Percentiles rank a stretch among this genome's conserved stretches.
These are phyloP conservation scores for Strobilomyces dryophilus DNA, from an alignment of 768 basidiomycete species.

Conservation along the genomic window DNA sequence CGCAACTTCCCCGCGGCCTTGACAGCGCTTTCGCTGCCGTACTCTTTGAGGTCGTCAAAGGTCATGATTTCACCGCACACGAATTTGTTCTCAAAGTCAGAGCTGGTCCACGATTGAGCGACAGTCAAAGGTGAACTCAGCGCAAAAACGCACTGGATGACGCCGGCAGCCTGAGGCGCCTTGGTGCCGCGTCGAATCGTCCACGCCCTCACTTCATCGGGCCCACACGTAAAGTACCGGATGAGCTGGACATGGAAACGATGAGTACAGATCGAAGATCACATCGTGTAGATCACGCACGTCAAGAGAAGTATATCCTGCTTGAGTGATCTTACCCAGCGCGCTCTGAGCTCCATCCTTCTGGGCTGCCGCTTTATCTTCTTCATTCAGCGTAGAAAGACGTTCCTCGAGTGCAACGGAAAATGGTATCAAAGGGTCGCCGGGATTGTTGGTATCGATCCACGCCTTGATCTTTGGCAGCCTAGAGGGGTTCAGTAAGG, in stretches of 20 bases:
- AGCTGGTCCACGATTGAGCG: conserved; percentile 39
- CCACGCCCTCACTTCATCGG: conserved; percentile 97
- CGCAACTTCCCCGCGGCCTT: conserved; percentile 93
- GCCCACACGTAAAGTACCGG: conserved; percentile 96
- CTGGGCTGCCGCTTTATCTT: conserved; percentile 77
- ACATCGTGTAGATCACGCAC: conserved; percentile 39
- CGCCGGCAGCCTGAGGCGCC: conserved; percentile 96
- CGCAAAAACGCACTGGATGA: conserved; percentile 77
- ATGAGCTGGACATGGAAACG: conserved; percentile 58
- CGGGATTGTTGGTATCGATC: conserved; percentile 96
- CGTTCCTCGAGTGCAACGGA: conserved; percentile 95
- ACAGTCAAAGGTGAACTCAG: neutral
- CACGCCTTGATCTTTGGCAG: conserved; percentile 95
- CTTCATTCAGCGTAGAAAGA: conserved; percentile 52
- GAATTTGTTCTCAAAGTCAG: conserved; percentile 97
- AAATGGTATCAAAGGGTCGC: conserved; percentile 94
- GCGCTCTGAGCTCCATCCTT: conserved; percentile 72
- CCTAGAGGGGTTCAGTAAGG: conserved; percentile 38
- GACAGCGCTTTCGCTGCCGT: conserved; percentile 86
- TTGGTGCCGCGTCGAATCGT: conserved; percentile 92
- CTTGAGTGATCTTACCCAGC: conserved; percentile 91
- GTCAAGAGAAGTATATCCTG: conserved; percentile 85
- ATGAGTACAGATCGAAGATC: neutral
- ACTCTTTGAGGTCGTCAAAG: conserved; percentile 84
- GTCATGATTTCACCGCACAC: conserved; percentile 97